Conservation (phyloP, 2,329 filamentous ascomycete species). For the Plectosphaerella sp. region DNA sequence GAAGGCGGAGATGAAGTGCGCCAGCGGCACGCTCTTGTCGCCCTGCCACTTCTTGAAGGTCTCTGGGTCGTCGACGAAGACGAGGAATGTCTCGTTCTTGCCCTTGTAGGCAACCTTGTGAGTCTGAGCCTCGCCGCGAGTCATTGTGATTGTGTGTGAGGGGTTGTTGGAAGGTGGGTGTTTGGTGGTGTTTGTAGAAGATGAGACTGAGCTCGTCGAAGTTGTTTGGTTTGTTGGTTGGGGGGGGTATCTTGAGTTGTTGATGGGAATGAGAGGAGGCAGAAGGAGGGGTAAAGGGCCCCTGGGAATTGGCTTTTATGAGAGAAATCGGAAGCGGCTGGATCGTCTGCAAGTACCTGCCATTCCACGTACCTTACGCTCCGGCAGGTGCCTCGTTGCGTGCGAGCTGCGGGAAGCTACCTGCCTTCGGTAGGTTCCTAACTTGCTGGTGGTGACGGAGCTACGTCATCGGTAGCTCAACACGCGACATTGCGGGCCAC, state of each 20-base stretch:
- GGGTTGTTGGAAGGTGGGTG: slow-evolving; percentile 8
- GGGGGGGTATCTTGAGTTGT: neutral
- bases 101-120: slow-evolving; percentile 87
- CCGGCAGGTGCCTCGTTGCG: slow-evolving; percentile 1
- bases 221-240: slow-evolving; percentile 3
- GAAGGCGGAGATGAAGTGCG: slow-evolving; percentile 82
- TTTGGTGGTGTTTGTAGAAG: slow-evolving; percentile 5
- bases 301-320: neutral
- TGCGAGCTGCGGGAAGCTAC: neutral
- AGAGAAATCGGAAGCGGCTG: too few relatives aligned
- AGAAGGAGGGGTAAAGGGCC: neutral
- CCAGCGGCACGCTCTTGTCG: slow-evolving; percentile 73
- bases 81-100: slow-evolving; percentile 51
- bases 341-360: too few relatives aligned
- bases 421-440: neutral
- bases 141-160: slow-evolving; percentile 44
- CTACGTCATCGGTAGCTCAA: slow-evolving; percentile 14
- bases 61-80: slow-evolving; percentile 56
- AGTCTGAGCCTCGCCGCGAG: slow-evolving; percentile 65
- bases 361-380: too few relatives aligned
- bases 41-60: slow-evolving; percentile 75
- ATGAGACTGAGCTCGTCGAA: slow-evolving; percentile 3
- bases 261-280: neutral
- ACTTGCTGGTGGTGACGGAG: slow-evolving; percentile 11
- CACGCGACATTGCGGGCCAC: slow-evolving; percentile 10